A percentile compares a stretch with the other conserved stretches of the same genome.
phyloP scores from a whole-genome alignment of 1,284 basidiomycete genomes.

The Trametes pubescens region DNA sequence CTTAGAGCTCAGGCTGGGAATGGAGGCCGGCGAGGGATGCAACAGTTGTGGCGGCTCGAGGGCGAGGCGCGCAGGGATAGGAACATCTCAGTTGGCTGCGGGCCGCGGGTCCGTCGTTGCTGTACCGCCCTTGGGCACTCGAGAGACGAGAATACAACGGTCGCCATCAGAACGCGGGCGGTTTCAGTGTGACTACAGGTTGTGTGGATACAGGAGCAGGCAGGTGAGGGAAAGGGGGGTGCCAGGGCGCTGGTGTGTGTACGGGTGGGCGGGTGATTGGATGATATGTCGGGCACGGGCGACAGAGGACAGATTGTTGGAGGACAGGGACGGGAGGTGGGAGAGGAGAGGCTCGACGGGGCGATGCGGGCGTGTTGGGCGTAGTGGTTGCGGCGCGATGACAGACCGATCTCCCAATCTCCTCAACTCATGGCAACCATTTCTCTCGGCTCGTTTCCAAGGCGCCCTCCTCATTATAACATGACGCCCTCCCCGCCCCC shows the following conservation, averaged over 20 bases:
- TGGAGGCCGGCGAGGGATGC: neutral
- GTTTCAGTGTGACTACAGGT: conserved; percentile 22
- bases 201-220: conserved; percentile 24
- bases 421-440: conserved; percentile 41
- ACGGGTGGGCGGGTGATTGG: conserved; percentile 10
- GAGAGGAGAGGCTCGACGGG: neutral
- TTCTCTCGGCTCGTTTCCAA: conserved; percentile 43
- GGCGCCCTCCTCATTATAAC: conserved; percentile 38
- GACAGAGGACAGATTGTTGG: conserved; percentile 22
- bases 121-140: conserved; percentile 20
- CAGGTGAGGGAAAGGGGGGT: conserved; percentile 7
- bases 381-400: conserved; percentile 17
- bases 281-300: conserved; percentile 8
- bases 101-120: conserved; percentile 27
- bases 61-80: conserved; percentile 14
- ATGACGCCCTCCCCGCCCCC: conserved; percentile 38
- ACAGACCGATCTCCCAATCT: conserved; percentile 32
- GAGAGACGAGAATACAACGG: conserved; percentile 21
- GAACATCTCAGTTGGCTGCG: conserved; percentile 22
- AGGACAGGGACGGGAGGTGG: neutral
- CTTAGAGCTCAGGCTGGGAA: neutral
- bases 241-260: conserved; percentile 17
- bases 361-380: neutral
- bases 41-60: conserved; percentile 1
- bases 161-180: conserved; percentile 32